A percentile compares a stretch with the other conserved stretches of the same genome.
These are phyloP conservation scores for Leptodontidium sp. DNA, from an alignment of 2,329 filamentous ascomycete genomes.

Conservation along the genomic window DNA sequence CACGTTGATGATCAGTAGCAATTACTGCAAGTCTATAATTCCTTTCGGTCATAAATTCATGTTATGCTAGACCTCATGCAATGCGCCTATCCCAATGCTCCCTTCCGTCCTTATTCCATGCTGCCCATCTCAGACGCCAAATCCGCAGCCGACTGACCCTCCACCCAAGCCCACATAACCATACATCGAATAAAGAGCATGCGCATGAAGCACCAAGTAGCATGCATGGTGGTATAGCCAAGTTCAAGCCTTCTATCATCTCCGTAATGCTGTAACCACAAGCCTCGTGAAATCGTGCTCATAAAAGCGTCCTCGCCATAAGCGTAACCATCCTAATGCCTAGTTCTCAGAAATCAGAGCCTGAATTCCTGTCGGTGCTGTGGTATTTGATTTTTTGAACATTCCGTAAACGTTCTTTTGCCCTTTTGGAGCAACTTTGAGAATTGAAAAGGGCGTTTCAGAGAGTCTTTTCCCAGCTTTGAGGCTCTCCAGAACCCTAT, in stretches of 20 bases:
- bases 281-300: not conserved
- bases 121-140: slow-evolving; percentile 29
- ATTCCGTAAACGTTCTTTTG: slow-evolving; percentile 71
- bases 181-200: slow-evolving; percentile 6
- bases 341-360: slow-evolving; percentile 8
- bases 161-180: slow-evolving; percentile 26
- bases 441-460: slow-evolving; percentile 74
- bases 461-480: slow-evolving; percentile 76
- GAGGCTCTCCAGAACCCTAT: slow-evolving; percentile 83
- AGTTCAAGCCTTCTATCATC: too few relatives aligned
- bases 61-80: not conserved
- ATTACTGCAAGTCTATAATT: not conserved
- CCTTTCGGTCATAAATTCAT: not conserved
- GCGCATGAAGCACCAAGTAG: not conserved
- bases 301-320: not conserved
- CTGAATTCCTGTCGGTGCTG: slow-evolving; percentile 19
- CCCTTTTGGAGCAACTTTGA: slow-evolving; percentile 67
- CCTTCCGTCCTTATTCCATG: slow-evolving; percentile 28
- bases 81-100: slow-evolving; percentile 18
- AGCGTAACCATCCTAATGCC: not conserved
- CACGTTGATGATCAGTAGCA: not conserved
- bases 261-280: not conserved
- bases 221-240: not conserved
- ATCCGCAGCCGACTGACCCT: slow-evolving; percentile 29
- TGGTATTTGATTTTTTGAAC: slow-evolving; percentile 47